Evolutionary conservation across 2,329 filamentous ascomycete species (phyloP).

Genomic region (Sclerotiophoma versabilis): DNA sequence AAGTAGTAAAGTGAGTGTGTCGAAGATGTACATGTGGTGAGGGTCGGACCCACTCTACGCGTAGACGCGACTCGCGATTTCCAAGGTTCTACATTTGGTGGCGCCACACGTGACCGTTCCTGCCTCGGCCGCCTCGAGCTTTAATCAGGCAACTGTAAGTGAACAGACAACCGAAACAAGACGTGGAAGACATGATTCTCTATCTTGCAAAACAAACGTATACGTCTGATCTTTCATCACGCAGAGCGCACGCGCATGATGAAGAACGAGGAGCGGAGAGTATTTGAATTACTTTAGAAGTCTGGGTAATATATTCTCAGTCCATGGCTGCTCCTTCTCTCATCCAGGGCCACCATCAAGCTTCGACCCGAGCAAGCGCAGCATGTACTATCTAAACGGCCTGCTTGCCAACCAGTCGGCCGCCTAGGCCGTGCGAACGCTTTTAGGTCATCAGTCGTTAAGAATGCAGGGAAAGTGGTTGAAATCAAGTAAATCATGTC

Average conservation of each 20-base stretch:
- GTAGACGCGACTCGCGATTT: conserved; percentile 26
- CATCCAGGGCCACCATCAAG: neutral
- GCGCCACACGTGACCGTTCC: conserved; percentile 2
- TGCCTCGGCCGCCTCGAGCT: neutral
- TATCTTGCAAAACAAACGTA: too few relatives aligned
- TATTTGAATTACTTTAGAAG: neutral
- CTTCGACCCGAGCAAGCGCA: neutral
- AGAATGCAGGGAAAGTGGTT: conserved; percentile 3
- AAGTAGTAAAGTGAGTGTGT: conserved; percentile 32
- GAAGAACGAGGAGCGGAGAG: neutral
- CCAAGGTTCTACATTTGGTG: neutral
- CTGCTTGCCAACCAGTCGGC: neutral
- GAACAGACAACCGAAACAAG: too few relatives aligned
- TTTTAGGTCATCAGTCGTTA: conserved; percentile 8
- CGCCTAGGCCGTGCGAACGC: neutral
- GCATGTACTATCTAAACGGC: neutral
- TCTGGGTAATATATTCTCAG: neutral
- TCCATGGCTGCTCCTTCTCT: neutral
- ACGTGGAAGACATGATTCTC: too few relatives aligned
- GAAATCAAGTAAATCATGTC: conserved; percentile 13
- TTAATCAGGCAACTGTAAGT: neutral
- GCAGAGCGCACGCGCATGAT: too few relatives aligned
- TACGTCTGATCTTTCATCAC: too few relatives aligned
- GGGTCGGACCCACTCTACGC: conserved; percentile 15
- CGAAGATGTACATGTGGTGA: conserved; percentile 29